These are phyloP conservation scores for Russula earlei DNA, from an alignment of 768 basidiomycete species.

Conservation along the genomic window DNA sequence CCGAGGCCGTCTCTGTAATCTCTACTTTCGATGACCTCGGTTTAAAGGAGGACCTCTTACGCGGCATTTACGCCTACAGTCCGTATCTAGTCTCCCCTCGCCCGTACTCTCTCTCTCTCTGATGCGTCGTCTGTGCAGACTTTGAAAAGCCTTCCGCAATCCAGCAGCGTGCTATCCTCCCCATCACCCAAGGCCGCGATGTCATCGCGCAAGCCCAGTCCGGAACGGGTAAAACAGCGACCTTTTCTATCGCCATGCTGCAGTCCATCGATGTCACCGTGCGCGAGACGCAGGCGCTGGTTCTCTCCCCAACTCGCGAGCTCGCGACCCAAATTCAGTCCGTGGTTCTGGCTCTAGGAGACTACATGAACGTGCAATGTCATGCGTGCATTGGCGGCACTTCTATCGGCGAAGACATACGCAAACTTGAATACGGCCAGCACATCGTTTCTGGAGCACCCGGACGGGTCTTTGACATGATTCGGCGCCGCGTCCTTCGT, in stretches of 20 bases:
- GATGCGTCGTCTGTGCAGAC: slow-evolving; percentile 32
- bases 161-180: slow-evolving; percentile 95
- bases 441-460: slow-evolving; percentile 97
- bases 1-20: slow-evolving; percentile 82
- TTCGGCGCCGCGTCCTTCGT: slow-evolving; percentile 83
- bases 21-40: slow-evolving; percentile 86
- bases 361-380: slow-evolving; percentile 99
- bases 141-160: slow-evolving; percentile 99
- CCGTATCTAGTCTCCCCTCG: slow-evolving; percentile 23
- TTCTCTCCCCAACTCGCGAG: slow-evolving; percentile 97
- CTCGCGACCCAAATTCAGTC: slow-evolving; percentile 98
- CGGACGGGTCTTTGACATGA: slow-evolving; percentile 99
- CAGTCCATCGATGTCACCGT: slow-evolving; percentile 95
- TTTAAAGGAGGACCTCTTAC: slow-evolving; percentile 88
- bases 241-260: slow-evolving; percentile 95
- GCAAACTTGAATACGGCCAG: slow-evolving; percentile 94
- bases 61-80: slow-evolving; percentile 99
- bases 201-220: slow-evolving; percentile 99
- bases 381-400: slow-evolving; percentile 98
- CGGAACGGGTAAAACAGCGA: slow-evolving; percentile 99
- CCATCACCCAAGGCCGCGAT: slow-evolving; percentile 91
- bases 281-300: slow-evolving; percentile 91
- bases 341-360: slow-evolving; percentile 89
- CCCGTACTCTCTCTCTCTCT: slow-evolving; percentile 3
- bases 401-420: slow-evolving; percentile 94